A percentile compares a stretch with the other conserved stretches of the same genome.
These are phyloP conservation scores for Coriaria nepalensis DNA, from an alignment of 306 rosid species.

Conservation along the genomic window DNA sequence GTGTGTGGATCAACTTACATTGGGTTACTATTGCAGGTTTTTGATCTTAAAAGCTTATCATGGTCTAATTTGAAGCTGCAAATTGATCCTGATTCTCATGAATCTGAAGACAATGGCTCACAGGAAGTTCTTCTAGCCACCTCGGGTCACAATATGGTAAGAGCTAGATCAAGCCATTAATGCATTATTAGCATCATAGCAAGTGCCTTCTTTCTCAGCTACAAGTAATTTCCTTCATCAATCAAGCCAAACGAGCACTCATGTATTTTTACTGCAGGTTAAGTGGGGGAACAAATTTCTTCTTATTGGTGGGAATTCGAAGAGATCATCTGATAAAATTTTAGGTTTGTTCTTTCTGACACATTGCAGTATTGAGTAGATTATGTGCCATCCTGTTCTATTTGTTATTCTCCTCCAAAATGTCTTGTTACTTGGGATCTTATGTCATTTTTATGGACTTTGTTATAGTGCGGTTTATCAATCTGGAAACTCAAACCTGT, in stretches of 20 bases:
- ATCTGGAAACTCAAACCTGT: conserved; percentile 46
- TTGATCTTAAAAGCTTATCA: conserved; percentile 49
- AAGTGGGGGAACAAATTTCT: conserved; percentile 77
- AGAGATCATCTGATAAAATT: conserved; percentile 39
- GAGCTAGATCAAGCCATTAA: no score
- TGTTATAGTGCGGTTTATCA: conserved; percentile 63
- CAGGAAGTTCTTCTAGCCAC: conserved; percentile 50
- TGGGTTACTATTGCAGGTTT: conserved; percentile 42
- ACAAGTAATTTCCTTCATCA: neutral
- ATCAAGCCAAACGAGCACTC: conserved; percentile 8
- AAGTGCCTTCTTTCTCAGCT: neutral
- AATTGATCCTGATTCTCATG: conserved; percentile 23
- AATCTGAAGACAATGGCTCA: conserved; percentile 23
- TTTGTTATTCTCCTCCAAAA: no score
- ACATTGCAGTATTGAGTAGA: conserved; percentile 1
- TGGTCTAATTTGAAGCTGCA: conserved; percentile 81
- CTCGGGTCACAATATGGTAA: conserved; percentile 77
- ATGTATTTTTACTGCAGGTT: conserved; percentile 39
- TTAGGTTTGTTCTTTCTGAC: conserved; percentile 42
- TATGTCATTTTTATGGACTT: conserved; percentile 16
- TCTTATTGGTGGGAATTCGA: conserved; percentile 69
- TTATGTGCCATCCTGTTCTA: conserved; percentile 7
- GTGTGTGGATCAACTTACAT: conserved; percentile 11
- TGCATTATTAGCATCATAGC: conserved; percentile 9
- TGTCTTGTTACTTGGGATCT: neutral